These are phyloP conservation scores for Penicillium sp. DNA, from an alignment of 2,329 filamentous ascomycete genomes.

Conservation along the genomic window DNA sequence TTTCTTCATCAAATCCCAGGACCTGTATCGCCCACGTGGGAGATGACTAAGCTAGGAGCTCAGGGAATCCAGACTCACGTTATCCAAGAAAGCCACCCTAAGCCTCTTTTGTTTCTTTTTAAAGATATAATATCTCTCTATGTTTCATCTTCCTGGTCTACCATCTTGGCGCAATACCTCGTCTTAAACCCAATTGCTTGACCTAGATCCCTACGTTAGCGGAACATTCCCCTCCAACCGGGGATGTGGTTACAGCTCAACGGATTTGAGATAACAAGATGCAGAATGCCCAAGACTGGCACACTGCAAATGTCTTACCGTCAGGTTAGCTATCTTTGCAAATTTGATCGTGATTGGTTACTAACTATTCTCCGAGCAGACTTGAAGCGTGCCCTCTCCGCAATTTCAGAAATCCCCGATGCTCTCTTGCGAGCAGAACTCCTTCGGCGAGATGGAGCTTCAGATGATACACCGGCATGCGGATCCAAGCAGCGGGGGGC, in stretches of 20 bases:
- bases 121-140: not conserved
- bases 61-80: not conserved
- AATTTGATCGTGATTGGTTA: not conserved
- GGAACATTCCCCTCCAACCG: slow-evolving; percentile 1
- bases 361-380: slow-evolving; percentile 9
- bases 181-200: not conserved
- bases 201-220: not conserved
- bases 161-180: not conserved
- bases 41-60: slow-evolving; percentile 2
- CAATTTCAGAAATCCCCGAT: slow-evolving; percentile 28
- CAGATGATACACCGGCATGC: slow-evolving; percentile 25
- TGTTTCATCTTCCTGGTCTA: not conserved
- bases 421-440: slow-evolving; percentile 29
- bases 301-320: slow-evolving; percentile 9
- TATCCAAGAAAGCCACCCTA: not conserved
- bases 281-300: slow-evolving; percentile 16
- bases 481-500: slow-evolving; percentile 29
- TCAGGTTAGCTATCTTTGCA: slow-evolving; percentile 8
- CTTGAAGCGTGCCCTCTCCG: slow-evolving; percentile 14
- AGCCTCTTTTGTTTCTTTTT: not conserved
- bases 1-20: not conserved
- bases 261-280: slow-evolving; percentile 12
- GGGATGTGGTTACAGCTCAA: slow-evolving; percentile 11
- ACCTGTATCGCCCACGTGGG: not conserved
- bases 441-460: slow-evolving; percentile 19